These are phyloP conservation scores for Moelleriella libera DNA, from an alignment of 2,329 filamentous ascomycete genomes.

Conservation along the genomic window DNA sequence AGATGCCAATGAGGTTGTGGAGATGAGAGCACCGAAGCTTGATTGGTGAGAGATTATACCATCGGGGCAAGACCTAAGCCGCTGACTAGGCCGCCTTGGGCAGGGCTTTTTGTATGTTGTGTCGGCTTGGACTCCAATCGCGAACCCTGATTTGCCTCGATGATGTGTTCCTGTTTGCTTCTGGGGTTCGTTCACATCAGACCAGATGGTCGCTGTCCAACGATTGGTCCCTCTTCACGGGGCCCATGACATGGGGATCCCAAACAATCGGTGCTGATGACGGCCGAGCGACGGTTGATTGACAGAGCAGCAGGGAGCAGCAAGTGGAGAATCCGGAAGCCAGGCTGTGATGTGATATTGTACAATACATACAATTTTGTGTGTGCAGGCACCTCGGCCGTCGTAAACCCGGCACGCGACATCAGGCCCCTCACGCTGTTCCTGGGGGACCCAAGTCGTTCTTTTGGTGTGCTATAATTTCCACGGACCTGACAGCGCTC, in stretches of 20 bases:
- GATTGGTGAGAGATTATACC: background rate
- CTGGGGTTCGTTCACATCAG: background rate
- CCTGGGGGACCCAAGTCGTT: too few species aligned
- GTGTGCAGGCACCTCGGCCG: background rate
- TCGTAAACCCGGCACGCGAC: background rate
- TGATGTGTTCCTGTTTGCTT: background rate
- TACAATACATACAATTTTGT: too few species aligned
- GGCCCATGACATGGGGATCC: too few species aligned
- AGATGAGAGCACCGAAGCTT: background rate
- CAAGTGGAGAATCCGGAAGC: too few species aligned
- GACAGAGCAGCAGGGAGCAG: background rate
- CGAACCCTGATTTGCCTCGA: background rate
- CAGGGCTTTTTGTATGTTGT: background rate
- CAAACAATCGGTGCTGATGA: background rate
- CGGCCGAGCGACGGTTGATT: background rate
- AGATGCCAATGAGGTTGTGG: too few species aligned
- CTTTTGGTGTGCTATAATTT: background rate
- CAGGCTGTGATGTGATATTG: too few species aligned
- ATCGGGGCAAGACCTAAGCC: background rate
- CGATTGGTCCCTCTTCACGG: background rate
- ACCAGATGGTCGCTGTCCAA: background rate
- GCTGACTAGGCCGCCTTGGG: background rate
- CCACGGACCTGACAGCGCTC: background rate
- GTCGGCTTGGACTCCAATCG: background rate
- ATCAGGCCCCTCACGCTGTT: background rate